Base-by-base conservation (phyloP, 257 asterid species). In the Fraxinus quadrangulata region DNA sequence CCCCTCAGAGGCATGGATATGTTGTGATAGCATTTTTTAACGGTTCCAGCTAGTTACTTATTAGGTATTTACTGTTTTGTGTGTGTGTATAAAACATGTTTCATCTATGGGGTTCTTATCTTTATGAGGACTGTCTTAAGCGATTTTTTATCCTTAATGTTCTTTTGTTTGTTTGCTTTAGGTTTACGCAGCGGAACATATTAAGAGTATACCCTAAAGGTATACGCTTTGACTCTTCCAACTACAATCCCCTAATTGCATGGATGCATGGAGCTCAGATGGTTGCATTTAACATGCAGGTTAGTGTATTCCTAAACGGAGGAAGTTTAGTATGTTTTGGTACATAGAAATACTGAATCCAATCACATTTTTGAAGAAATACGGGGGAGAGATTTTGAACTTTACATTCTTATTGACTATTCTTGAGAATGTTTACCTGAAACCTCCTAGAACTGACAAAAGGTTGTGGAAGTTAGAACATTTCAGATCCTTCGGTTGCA, bases 201-300 rank as follows among this genome's bases (percentile, higher is more conserved):
- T 77, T 86, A 75, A 86, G 90, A 80, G 82, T 86, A 33, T 86
- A 86, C 75, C 90, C 90, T 4, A 86, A 86, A 76, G 88, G 88
- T 72, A 80, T 40, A 71, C 88, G 90, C 54, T 30, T 86, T 2
- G 81, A 86, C 85, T 86, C 90, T 34, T 86, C 90, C 71, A 86
- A 86, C 77, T 86, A 84, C 85, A 82, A 84, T 74, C 90, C 90
- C 63, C 73, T 86, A 21, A 73, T 80, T 70, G 88, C 83, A 24
- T 86, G 90, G 90, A 74, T 36, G 79, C 88, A 82, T 80, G 90
- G 90, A 73, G 90, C 90, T 75, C 90, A 86, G 67, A 77, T 86
- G 88, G 90, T 86, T 68, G 86, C 86, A 0, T 74, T 82, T 49
- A 85, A 82, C 80, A 79, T 85, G 88, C 86, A 82, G 83, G 83